Base-by-base conservation (phyloP, 1,284 basidiomycete species). In the Irpex lacteus region DNA sequence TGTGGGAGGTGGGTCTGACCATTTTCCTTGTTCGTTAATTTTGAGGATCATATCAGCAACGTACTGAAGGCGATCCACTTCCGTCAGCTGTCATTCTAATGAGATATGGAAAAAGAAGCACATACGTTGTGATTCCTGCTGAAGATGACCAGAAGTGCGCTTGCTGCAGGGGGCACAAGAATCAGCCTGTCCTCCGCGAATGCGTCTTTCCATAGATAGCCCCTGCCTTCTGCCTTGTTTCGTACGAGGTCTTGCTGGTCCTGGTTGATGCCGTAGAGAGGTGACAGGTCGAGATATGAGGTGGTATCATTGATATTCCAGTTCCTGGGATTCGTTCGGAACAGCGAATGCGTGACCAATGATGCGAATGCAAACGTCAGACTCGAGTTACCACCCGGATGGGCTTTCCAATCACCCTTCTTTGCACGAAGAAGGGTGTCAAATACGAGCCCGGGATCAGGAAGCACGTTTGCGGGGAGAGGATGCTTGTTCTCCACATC, bases 281-380 rank as follows among this genome's bases (percentile, higher is more conserved):
- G 82, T 69, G 86, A 87, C 32, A 94, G 73, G 70, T 94, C 92
- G 36, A 94, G 81, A 73, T 94, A 94, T 65, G 87, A 89, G 68
- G 85, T 88, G 2, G 86, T 77, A 59, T 85, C 74, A 70, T 94
- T 94, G 69, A 86, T 82, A 0, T 77, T 80, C 74, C 76, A 79
- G 71, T 89, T 80, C 5, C 21, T 61, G 54, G 71, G 77, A 66
- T 83, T 79, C 4, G 90, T 91, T 63, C 87, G 78, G 78, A 93
- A 93, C 66, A 89, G 81, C 64, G 76, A 81, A 73, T 93, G 91
- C 65, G 90, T 92, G 66, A 93, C 80, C 61, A 92, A 76, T 67
- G 90, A 82, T 7, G 91, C 91, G 70, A 92, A 90, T 0, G 88
- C 85, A 68, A 93, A 93, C 73, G 90, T 89, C 18, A 91, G 76